Base-by-base conservation (phyloP, 1,139 yeast species). In the Debaryomyces coudertii region DNA sequence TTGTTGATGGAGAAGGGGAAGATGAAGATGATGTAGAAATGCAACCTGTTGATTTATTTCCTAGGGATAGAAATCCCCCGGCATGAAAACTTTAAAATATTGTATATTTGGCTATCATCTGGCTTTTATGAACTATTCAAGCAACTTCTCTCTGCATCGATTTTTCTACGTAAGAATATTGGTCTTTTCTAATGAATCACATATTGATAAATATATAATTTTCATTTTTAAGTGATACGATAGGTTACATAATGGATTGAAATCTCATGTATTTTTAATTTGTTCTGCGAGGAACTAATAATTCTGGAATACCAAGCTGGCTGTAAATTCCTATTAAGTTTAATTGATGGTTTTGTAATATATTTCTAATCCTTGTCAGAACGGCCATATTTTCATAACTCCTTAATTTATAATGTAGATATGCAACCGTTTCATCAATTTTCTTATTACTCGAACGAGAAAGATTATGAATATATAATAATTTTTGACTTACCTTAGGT, bases 21-120 rank as follows among this genome's bases (percentile, higher is more conserved):
- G 63, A 60, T 28, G 72, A 65, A 43, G 72, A 67, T 37, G 78
- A 73, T 48, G 60, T 62, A 22, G 74, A 70, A 40, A 69, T 69
- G 73, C 68, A 64, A 42, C 58, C 61, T 8, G 70, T 64, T 42
- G 69, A 65, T 43, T 61, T 71, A 47, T 71, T 70, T 42, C 72
- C 73, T 12, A 53, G 71, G 35, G 53, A 49, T 37, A 34, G 35
- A 27, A 35, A 43, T 29, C 40, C 36, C 8, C 44, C 35, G 4
- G 14, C 40, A 35, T 34, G 16, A 41, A 38, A 35, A 4, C 14
- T 33, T n/a, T n/a, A n/a, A n/a, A 6, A 28, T 7, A 28, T 34
- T 4, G 16, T 34, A n/a, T n/a, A n/a, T n/a, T n/a, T n/a, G n/a
- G n/a, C n/a, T n/a, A n/a, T n/a, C n/a, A n/a, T n/a, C n/a, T n/a